Conservation (phyloP, 2,329 filamentous ascomycete species). For the Epichloe hybrida region DNA sequence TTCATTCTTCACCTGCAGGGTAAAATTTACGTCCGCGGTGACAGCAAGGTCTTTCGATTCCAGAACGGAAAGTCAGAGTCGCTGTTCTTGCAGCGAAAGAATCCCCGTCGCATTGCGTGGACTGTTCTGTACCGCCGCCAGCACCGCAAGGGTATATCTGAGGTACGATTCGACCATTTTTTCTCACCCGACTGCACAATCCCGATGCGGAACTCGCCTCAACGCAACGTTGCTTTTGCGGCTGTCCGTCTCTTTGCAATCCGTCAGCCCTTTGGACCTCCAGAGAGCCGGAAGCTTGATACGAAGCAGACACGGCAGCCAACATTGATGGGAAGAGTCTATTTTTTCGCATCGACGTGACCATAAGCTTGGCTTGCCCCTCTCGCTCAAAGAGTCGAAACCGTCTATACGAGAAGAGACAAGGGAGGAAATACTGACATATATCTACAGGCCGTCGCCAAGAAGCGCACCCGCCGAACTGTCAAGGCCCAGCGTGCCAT, state of each 20-base stretch:
- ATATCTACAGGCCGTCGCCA: slow-evolving; percentile 79
- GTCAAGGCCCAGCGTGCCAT: slow-evolving; percentile 99
- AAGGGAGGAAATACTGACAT: slow-evolving; percentile 19
- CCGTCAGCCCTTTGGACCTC: background rate
- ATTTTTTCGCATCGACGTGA: background rate
- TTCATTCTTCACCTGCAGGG: slow-evolving; percentile 45
- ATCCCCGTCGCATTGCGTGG: slow-evolving; percentile 98
- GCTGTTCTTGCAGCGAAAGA: slow-evolving; percentile 99
- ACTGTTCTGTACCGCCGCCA: slow-evolving; percentile 95
- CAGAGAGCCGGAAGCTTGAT: background rate
- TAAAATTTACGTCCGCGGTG: slow-evolving; percentile 98
- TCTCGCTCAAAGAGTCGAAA: background rate
- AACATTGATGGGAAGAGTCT: too few species aligned
- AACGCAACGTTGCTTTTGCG: background rate
- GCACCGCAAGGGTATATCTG: slow-evolving; percentile 99
- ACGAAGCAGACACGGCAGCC: background rate
- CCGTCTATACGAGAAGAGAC: too few species aligned
- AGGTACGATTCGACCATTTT: slow-evolving; percentile 51
- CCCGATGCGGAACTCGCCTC: background rate
- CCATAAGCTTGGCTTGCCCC: background rate
- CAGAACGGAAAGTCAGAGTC: slow-evolving; percentile 99
- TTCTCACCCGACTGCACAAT: accelerated
- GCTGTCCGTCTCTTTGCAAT: background rate
- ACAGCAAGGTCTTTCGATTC: slow-evolving; percentile 99
- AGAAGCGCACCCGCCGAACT: slow-evolving; percentile 96